phyloP scores from a whole-genome alignment of 2,329 filamentous ascomycete genomes.

The Coniochaeta hoffmannii region DNA sequence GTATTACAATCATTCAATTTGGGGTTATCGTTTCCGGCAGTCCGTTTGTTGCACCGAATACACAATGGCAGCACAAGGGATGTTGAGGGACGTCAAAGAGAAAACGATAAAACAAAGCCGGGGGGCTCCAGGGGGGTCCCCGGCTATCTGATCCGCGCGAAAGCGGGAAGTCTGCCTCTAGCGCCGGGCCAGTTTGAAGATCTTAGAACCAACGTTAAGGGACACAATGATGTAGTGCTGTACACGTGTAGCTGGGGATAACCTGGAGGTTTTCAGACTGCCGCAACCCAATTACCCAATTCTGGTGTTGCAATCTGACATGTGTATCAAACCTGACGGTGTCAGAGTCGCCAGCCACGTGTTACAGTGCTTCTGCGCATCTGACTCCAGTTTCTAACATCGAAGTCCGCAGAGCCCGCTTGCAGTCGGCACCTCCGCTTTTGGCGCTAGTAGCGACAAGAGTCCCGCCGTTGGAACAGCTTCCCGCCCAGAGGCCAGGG shows the following conservation, averaged over 20 bases:
- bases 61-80: neutral
- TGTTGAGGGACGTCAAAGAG: neutral
- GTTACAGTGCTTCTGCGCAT: neutral
- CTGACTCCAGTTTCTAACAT: neutral
- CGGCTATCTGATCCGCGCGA: neutral
- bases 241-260: no score
- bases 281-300: neutral
- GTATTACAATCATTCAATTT: neutral
- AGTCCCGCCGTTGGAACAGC: neutral
- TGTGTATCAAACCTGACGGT: neutral
- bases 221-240: neutral
- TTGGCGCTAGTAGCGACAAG: neutral
- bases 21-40: neutral
- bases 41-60: neutral
- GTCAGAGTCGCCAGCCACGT: neutral
- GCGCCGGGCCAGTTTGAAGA: neutral
- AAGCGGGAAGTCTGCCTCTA: conserved; percentile 2
- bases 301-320: neutral
- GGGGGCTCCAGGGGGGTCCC: neutral
- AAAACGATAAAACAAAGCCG: neutral
- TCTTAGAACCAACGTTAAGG: neutral
- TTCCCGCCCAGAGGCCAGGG: neutral
- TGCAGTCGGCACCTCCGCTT: neutral
- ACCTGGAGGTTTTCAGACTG: neutral
- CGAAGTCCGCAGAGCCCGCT: neutral